These are phyloP conservation scores for Coniella lustricola DNA, from an alignment of 2,329 filamentous ascomycete species.

Conservation along the genomic window DNA sequence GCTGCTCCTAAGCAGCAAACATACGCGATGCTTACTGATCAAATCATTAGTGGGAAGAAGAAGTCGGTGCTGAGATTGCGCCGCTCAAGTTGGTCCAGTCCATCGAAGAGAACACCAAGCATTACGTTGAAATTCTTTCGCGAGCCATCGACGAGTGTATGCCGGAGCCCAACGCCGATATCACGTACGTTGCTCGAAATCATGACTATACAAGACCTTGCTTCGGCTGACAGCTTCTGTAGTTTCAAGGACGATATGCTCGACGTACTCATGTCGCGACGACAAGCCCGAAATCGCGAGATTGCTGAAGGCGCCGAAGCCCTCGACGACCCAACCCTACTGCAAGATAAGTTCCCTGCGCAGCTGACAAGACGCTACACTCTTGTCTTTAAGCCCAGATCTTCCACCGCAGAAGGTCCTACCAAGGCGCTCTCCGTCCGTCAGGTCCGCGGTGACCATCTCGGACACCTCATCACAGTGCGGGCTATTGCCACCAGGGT, in stretches of 20 bases:
- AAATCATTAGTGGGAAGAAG: conserved; percentile 61
- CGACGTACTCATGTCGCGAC: conserved; percentile 91
- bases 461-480: conserved; percentile 88
- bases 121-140: conserved; percentile 89
- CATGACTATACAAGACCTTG: not conserved
- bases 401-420: conserved; percentile 59
- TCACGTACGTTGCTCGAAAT: conserved; percentile 50
- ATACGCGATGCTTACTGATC: conserved; percentile 2
- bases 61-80: conserved; percentile 50
- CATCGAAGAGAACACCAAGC: conserved; percentile 84
- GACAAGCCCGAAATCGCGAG: conserved; percentile 77
- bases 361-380: conserved; percentile 91
- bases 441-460: conserved; percentile 84
- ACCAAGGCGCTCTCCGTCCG: conserved; percentile 75
- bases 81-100: conserved; percentile 66
- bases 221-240: conserved; percentile 23
- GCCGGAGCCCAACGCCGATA: conserved; percentile 69
- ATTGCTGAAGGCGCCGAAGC: conserved; percentile 61
- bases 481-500: conserved; percentile 91
- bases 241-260: conserved; percentile 97
- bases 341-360: conserved; percentile 77
- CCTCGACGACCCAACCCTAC: conserved; percentile 54
- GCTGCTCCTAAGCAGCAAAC: too few species aligned
- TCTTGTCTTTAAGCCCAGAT: conserved; percentile 88
- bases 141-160: conserved; percentile 81